Base-by-base conservation (phyloP, 306 rosid genomes). In the Lagenaria siceraria region DNA sequence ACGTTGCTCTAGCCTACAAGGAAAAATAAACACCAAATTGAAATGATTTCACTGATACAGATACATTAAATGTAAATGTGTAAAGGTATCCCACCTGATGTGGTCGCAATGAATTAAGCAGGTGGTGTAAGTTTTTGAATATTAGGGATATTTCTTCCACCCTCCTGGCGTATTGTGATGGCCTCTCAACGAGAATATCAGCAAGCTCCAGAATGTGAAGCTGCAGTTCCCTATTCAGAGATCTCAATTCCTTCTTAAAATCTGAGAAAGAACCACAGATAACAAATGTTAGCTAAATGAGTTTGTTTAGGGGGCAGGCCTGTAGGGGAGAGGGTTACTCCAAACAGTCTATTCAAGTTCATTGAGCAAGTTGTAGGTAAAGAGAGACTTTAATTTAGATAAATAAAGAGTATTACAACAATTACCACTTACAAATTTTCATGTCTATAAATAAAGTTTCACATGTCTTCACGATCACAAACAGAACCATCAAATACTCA, bases 81-180 rank as follows among this genome's bases (percentile, higher is more conserved):
- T 13, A 6, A 61, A 58, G 54, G 38, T 35, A 22, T 54, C 64
- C 64, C 58, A 86, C 98, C 88, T 94, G 98, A 84, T 94, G 97
- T 35, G 97, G 98, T 25, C 97, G 94, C 80, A 91, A 64, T 31
- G 95, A 91, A 80, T 94, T 94, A 59, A 94, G 88, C 85, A 94
- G 96, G 80, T 94, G 97, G 79, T 94, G 96, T 74, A 94, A 73
- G 88, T 94, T 94, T 86, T 94, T 94, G 81, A 90, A 91, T 80
- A 90, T 86, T 51, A 93, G 91, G 76, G 98, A 94, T 83, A 94
- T 87, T 53, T 94, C 98, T 85, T 94, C 97, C n/a, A 94, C 96
- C 81, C 93, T 87, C 87, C 97, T 91, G 0, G 98, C 98, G 66
- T 91, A 94, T 42, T 94, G 97, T 29, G 98, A 94, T 55, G 98